These are phyloP conservation scores for Crepidotus variabilis DNA, from an alignment of 768 basidiomycete genomes.

Conservation along the genomic window DNA sequence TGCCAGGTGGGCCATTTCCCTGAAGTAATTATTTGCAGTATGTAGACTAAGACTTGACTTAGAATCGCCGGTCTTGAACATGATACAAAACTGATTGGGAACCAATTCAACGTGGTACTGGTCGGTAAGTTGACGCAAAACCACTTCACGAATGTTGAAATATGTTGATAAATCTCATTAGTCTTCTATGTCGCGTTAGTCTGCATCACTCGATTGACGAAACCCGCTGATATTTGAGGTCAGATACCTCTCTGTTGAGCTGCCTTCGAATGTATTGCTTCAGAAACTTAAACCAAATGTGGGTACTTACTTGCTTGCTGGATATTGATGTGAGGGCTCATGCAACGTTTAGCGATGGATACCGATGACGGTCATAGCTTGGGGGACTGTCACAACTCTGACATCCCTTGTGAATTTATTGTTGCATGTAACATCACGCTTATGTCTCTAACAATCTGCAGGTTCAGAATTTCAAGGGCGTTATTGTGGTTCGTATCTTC, in stretches of 20 bases:
- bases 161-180: too few relatives aligned
- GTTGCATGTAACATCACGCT: neutral
- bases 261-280: constrained; percentile 46
- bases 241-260: constrained; percentile 51
- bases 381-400: constrained; percentile 55
- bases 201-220: neutral
- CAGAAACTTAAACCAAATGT: constrained; percentile 45
- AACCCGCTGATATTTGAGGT: neutral
- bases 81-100: constrained; percentile 50
- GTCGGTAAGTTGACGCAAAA: constrained; percentile 32
- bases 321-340: neutral
- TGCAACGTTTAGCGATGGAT: constrained; percentile 46
- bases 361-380: constrained; percentile 47
- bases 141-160: too few relatives aligned
- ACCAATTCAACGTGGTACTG: constrained; percentile 58
- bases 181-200: constrained; percentile 55
- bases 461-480: constrained; percentile 51
- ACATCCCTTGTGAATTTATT: constrained; percentile 32
- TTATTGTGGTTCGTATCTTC: constrained; percentile 57
- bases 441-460: constrained; percentile 7
- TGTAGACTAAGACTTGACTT: too few relatives aligned
- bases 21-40: neutral
- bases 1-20: constrained; percentile 34
- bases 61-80: constrained; percentile 57
- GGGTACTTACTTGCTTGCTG: constrained; percentile 5